These are phyloP conservation scores for Coffea eugenioides DNA, from an alignment of 257 asterid genomes.

Conservation along the genomic window DNA sequence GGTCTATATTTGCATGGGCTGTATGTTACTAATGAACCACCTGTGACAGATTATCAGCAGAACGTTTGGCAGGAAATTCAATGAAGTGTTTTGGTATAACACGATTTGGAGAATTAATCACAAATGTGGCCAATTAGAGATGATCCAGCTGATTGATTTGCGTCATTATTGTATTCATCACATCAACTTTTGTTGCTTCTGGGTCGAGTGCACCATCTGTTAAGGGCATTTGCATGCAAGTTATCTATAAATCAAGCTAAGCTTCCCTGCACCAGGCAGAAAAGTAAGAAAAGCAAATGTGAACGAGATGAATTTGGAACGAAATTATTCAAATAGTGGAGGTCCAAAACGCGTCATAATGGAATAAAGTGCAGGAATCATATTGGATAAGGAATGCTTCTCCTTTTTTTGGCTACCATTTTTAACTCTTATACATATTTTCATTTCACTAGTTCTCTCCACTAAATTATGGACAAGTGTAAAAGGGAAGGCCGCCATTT, in stretches of 20 bases:
- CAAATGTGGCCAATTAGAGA: not conserved
- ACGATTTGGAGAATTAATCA: not conserved
- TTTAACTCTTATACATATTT: not conserved
- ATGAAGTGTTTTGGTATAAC: not conserved
- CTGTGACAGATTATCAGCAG: not conserved
- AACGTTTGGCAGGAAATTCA: not conserved
- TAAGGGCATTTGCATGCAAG: slow-evolving; percentile 1
- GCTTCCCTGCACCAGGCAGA: not conserved
- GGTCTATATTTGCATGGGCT: not conserved
- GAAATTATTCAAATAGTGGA: not conserved
- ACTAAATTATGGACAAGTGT: slow-evolving; percentile 13
- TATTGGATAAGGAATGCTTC: not conserved
- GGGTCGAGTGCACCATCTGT: not conserved
- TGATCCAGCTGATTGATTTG: not conserved
- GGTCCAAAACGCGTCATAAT: slow-evolving; percentile 6
- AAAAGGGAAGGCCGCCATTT: slow-evolving; percentile 7
- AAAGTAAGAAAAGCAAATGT: slow-evolving; percentile 21
- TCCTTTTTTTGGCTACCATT: not conserved
- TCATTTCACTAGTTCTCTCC: not conserved
- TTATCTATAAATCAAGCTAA: not conserved
- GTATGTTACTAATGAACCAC: not conserved
- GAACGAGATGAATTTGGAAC: slow-evolving; percentile 20
- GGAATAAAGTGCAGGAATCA: slow-evolving; percentile 12
- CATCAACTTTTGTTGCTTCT: not conserved
- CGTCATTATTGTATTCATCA: not conserved